phyloP scores from a whole-genome alignment of 2,329 filamentous ascomycete genomes.

The Pezicula rhizophila region DNA sequence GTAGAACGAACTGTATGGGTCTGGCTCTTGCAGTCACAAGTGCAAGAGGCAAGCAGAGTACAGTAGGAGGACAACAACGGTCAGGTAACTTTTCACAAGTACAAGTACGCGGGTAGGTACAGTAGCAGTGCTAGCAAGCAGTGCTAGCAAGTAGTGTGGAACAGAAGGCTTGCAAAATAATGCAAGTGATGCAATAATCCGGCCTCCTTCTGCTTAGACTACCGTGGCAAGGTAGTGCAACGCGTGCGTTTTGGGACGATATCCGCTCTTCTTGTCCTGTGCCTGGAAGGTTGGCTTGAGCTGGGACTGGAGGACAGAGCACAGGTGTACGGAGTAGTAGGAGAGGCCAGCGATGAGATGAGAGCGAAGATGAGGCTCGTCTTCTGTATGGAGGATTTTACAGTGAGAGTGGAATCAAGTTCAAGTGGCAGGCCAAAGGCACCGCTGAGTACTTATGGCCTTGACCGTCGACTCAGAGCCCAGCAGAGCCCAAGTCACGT shows the following conservation, averaged over 20 bases:
- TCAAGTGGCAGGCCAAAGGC: neutral
- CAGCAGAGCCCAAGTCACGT: neutral
- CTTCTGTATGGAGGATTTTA: neutral
- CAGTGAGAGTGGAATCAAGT: neutral
- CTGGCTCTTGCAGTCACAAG: neutral
- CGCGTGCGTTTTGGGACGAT: no score
- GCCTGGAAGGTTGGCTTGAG: slow-evolving; percentile 1
- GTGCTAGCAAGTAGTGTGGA: neutral
- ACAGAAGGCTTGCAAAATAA: neutral
- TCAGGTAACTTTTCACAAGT: no score
- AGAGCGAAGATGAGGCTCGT: neutral
- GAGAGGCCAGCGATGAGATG: no score
- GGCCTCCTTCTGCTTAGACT: no score
- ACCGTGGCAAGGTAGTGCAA: no score
- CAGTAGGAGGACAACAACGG: no score
- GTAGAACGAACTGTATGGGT: no score
- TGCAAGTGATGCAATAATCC: no score
- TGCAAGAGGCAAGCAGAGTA: neutral
- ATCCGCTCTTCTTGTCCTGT: no score
- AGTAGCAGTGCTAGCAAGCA: neutral
- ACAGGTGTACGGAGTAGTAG: neutral
- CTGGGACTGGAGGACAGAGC: neutral
- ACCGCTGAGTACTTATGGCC: neutral
- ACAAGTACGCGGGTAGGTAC: no score
- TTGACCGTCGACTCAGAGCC: neutral